Percentiles rank a stretch among this genome's conserved stretches.
Evolutionary conservation across 345 rosid genomes (phyloP).

Genomic region (Theobroma cacao): DNA sequence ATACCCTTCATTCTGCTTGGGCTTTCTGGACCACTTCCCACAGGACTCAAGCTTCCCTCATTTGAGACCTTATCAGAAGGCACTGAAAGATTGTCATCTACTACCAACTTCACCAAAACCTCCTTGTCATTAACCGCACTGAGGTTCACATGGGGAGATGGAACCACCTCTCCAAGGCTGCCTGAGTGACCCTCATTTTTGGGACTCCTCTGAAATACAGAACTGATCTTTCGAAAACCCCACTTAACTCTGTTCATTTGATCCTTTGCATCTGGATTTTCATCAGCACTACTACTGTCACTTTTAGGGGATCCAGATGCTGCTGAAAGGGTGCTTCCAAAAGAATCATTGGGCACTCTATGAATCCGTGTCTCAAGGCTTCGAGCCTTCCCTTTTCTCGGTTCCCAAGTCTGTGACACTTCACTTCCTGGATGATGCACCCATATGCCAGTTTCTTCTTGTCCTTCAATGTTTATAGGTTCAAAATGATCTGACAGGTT

Average conservation of each 20-base stretch:
- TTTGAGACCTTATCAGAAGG: conserved; percentile 34
- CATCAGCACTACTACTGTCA: conserved; percentile 48
- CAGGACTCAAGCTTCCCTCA: conserved; percentile 36
- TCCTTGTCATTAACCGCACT: conserved; percentile 48
- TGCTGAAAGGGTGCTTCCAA: conserved; percentile 26
- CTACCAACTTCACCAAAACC: conserved; percentile 43
- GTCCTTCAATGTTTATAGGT: conserved; percentile 80
- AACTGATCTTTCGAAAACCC: conserved; percentile 52
- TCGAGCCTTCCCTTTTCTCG: conserved; percentile 72
- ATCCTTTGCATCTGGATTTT: conserved; percentile 43
- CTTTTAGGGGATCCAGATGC: conserved; percentile 36
- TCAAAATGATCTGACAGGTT: conserved; percentile 56
- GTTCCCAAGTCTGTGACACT: conserved; percentile 75
- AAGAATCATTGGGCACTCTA: conserved; percentile 37
- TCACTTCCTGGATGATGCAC: conserved; percentile 83
- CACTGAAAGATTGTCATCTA: conserved; percentile 44
- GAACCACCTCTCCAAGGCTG: conserved; percentile 36
- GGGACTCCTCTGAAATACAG: conserved; percentile 44
- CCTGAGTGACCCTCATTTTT: conserved; percentile 41
- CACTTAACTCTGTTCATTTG: conserved; percentile 27
- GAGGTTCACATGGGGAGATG: conserved; percentile 54
- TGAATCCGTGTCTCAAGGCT: conserved; percentile 39
- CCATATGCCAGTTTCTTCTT: conserved; percentile 76
- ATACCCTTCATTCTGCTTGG: conserved; percentile 48
- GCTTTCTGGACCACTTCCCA: conserved; percentile 38